phyloP scores from a whole-genome alignment of 805 yeast genomes.

The Ogataea paraovalis region DNA sequence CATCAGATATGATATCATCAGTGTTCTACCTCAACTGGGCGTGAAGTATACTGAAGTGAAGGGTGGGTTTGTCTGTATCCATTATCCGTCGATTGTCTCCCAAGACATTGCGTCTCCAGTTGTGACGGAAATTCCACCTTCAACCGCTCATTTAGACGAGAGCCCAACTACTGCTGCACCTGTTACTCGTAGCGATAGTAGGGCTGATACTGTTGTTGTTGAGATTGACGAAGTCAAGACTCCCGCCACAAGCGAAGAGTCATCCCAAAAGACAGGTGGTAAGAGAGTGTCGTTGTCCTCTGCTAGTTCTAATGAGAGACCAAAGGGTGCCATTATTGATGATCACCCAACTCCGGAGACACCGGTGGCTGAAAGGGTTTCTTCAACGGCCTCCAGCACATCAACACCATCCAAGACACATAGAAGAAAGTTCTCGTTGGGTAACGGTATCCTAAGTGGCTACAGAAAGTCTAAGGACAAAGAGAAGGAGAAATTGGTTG shows the following conservation, averaged over 20 bases:
- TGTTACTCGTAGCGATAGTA: slow-evolving; percentile 5
- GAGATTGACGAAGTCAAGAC: slow-evolving; percentile 12
- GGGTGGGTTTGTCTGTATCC: slow-evolving; percentile 89
- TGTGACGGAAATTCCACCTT: not conserved
- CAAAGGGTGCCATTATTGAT: slow-evolving; percentile 5
- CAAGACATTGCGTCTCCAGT: slow-evolving; percentile 3
- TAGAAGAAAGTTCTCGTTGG: slow-evolving; percentile 61
- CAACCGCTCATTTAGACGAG: not conserved
- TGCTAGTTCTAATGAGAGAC: slow-evolving; percentile 15
- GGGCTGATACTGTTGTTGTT: slow-evolving; percentile 16
- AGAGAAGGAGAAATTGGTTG: slow-evolving; percentile 29
- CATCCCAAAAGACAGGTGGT: slow-evolving; percentile 14
- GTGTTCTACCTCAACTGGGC: slow-evolving; percentile 68
- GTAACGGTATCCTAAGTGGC: slow-evolving; percentile 49
- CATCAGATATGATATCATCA: slow-evolving; percentile 78
- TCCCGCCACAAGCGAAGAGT: slow-evolving; percentile 17
- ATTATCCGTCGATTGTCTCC: slow-evolving; percentile 45
- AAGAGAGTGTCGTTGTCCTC: slow-evolving; percentile 22
- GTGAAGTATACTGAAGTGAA: slow-evolving; percentile 84
- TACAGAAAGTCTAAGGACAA: slow-evolving; percentile 46
- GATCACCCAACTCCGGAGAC: slow-evolving; percentile 14
- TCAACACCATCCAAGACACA: slow-evolving; percentile 36
- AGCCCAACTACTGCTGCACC: not conserved
- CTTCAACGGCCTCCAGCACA: slow-evolving; percentile 25
- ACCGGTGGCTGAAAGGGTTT: slow-evolving; percentile 15